These are phyloP conservation scores for Populus hybrid DNA, from an alignment of 441 rosid species.

Conservation along the genomic window DNA sequence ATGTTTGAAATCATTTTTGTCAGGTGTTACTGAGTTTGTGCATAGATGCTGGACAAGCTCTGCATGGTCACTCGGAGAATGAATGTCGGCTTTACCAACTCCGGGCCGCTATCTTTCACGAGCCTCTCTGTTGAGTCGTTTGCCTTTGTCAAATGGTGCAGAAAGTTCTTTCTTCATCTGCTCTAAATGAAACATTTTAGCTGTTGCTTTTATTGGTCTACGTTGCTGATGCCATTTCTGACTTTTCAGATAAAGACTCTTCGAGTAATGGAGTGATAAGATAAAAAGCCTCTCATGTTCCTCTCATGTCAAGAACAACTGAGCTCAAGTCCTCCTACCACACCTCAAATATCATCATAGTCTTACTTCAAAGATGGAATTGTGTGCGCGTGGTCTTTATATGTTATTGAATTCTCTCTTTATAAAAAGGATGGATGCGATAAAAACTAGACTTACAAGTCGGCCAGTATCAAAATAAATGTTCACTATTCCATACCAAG, in stretches of 20 bases:
- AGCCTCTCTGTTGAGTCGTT: conserved; percentile 50
- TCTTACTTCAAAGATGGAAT: not conserved
- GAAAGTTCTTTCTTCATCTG: conserved; percentile 2
- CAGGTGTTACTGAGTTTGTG: conserved; percentile 7
- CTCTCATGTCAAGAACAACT: conserved; percentile 68
- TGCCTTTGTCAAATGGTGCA: conserved; percentile 46
- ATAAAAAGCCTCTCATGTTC: conserved; percentile 50
- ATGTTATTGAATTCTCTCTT: not conserved
- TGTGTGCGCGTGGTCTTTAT: not conserved
- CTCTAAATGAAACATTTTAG: not conserved
- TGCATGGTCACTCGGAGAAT: conserved; percentile 61
- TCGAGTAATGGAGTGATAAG: conserved; percentile 25
- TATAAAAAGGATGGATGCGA: not conserved
- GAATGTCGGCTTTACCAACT: conserved; percentile 54
- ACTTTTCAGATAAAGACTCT: conserved; percentile 39
- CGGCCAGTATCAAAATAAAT: not conserved
- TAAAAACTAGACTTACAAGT: not conserved
- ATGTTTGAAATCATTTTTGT: not conserved
- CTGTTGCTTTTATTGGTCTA: conserved; percentile 4
- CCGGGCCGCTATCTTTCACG: conserved; percentile 67
- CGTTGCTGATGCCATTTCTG: not conserved
- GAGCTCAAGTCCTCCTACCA: conserved; percentile 61
- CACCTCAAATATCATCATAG: not conserved
- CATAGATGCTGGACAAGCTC: conserved; percentile 57
- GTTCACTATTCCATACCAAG: not conserved